Conservation (phyloP, 306 rosid genomes). For the Trichosanthes cucumerina region DNA sequence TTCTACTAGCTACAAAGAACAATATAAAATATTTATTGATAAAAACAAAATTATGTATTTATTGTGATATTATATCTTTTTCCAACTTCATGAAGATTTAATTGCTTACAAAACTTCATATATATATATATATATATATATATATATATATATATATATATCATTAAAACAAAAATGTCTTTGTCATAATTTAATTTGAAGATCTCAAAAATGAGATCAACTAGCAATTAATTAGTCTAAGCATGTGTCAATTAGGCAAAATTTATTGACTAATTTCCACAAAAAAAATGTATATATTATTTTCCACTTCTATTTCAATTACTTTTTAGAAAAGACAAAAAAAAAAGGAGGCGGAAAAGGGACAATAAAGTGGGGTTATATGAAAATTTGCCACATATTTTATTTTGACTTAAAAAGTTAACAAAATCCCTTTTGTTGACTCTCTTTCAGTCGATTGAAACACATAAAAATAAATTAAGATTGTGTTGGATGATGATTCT, state of each 20-base stretch:
- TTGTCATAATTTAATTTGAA: background rate
- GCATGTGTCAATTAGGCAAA: background rate
- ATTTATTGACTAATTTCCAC: background rate
- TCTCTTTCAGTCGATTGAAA: background rate
- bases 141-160: no score
- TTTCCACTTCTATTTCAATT: background rate
- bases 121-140: no score
- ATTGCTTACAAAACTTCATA: background rate
- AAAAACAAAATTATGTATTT: background rate
- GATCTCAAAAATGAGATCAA: background rate
- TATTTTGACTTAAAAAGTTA: background rate
- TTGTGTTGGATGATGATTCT: no score
- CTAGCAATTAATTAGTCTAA: background rate
- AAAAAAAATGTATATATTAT: background rate
- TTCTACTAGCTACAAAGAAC: background rate
- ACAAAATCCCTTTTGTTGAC: background rate
- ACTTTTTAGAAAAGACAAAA: background rate
- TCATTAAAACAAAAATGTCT: background rate
- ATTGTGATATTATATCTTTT: background rate
- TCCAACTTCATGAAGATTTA: background rate
- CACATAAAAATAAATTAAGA: no score
- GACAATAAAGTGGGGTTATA: background rate
- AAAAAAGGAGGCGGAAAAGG: background rate
- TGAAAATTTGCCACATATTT: background rate
- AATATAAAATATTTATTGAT: background rate